A percentile compares a stretch with the other conserved stretches of the same genome.
Conservation (phyloP, 805 yeast species). For the Teunomyces barrocoloradensis region DNA sequence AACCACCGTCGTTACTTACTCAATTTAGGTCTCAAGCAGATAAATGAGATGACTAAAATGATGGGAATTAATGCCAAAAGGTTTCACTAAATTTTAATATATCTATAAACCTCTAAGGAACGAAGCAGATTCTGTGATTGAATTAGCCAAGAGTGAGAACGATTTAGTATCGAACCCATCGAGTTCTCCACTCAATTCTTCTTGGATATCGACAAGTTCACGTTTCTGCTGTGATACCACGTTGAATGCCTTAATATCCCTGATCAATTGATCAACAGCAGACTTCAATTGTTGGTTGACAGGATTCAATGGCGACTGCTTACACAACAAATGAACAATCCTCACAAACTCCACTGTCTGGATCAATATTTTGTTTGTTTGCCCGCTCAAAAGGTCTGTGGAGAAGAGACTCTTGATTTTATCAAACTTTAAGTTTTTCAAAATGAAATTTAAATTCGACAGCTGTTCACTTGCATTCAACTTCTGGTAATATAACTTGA, state of each 20-base stretch:
- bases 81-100: not conserved
- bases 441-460: slow-evolving; percentile 25
- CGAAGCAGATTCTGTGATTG: slow-evolving; percentile 4
- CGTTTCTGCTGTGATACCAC: slow-evolving; percentile 2
- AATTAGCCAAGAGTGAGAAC: slow-evolving; percentile 3
- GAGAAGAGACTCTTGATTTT: slow-evolving; percentile 21
- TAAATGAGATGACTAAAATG: slow-evolving; percentile 22
- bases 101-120: not conserved
- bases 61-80: slow-evolving; percentile 15
- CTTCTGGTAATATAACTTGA: slow-evolving; percentile 23
- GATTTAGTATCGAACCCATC: not conserved
- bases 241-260: slow-evolving; percentile 10
- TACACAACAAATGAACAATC: slow-evolving; percentile 6
- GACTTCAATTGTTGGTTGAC: slow-evolving; percentile 10
- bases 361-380: slow-evolving; percentile 16
- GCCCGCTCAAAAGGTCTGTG: slow-evolving; percentile 11
- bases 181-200: slow-evolving; percentile 3
- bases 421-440: slow-evolving; percentile 29
- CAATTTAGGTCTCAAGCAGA: slow-evolving; percentile 28
- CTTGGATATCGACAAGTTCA: slow-evolving; percentile 2
- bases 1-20: slow-evolving; percentile 37
- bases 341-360: slow-evolving; percentile 10
- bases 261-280: slow-evolving; percentile 10
- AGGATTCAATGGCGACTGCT: slow-evolving; percentile 13
- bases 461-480: slow-evolving; percentile 18